Percentiles rank a stretch among this genome's conserved stretches.
Evolutionary conservation across 768 basidiomycete species (phyloP).

Genomic region (Trametes meyenii): DNA sequence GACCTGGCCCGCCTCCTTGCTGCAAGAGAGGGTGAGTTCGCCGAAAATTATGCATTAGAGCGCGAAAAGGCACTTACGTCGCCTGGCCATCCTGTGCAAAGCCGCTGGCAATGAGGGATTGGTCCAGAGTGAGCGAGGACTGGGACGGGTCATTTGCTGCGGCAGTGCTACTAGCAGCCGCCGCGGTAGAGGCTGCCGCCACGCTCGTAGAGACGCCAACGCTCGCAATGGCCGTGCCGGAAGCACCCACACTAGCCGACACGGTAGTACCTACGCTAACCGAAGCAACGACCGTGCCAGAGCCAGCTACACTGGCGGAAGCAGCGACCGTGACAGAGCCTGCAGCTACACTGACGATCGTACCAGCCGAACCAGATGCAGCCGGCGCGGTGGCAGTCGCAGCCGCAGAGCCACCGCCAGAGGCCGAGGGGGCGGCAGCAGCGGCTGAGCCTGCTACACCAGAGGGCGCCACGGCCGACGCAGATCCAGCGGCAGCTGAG

Average conservation of each 20-base stretch:
- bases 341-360: background rate
- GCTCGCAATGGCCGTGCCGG: background rate
- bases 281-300: too few relatives aligned
- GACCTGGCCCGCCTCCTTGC: constrained; percentile 45
- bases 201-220: background rate
- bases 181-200: background rate
- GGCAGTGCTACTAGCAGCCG: constrained; percentile 1
- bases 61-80: background rate
- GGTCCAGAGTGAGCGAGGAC: constrained; percentile 43
- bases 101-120: constrained; percentile 46
- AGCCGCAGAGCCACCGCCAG: too few relatives aligned
- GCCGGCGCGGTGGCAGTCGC: too few relatives aligned
- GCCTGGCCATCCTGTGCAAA: constrained; percentile 54
- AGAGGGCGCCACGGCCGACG: too few relatives aligned
- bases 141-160: constrained; percentile 1
- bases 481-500: background rate
- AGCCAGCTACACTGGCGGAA: too few relatives aligned
- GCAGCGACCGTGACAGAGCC: background rate
- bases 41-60: too few relatives aligned
- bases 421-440: too few relatives aligned
- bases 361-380: too few relatives aligned
- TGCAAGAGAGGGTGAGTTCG: background rate
- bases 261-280: too few relatives aligned
- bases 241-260: background rate
- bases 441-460: too few relatives aligned